phyloP scores from a whole-genome alignment of 2,329 filamentous ascomycete species.

The Colletotrichum filicis region DNA sequence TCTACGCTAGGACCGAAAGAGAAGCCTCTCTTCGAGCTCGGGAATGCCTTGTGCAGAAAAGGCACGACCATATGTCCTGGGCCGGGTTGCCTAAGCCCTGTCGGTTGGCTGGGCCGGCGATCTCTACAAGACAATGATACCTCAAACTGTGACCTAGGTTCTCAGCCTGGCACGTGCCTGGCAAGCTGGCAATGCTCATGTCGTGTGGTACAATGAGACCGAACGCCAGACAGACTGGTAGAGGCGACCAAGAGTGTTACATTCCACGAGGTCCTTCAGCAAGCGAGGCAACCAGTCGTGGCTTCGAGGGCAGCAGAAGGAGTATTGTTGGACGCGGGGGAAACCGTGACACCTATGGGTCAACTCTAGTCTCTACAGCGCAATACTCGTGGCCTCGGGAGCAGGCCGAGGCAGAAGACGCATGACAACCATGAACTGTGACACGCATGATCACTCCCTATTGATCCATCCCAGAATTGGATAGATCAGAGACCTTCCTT shows the following conservation, averaged over 20 bases:
- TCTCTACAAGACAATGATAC: background rate
- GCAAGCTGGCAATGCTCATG: background rate
- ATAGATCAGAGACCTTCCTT: background rate
- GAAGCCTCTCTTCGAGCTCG: background rate
- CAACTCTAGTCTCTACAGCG: background rate
- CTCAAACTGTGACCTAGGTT: background rate
- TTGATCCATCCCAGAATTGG: background rate
- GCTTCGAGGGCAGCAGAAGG: background rate
- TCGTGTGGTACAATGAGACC: background rate
- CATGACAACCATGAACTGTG: background rate
- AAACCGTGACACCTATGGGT: background rate
- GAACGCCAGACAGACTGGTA: background rate
- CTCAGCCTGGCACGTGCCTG: background rate
- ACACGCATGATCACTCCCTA: background rate
- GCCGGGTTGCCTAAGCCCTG: background rate
- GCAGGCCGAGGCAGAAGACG: background rate
- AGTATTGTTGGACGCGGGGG: background rate
- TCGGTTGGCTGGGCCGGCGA: background rate
- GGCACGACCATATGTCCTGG: background rate
- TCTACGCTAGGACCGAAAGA: background rate
- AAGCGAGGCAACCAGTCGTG: background rate
- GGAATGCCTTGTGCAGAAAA: conserved; percentile 24
- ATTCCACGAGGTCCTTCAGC: background rate
- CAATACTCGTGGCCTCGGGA: background rate
- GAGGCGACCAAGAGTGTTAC: background rate